Base-by-base conservation (phyloP, 495 filamentous ascomycete genomes). In the Penicillium arizonense region DNA sequence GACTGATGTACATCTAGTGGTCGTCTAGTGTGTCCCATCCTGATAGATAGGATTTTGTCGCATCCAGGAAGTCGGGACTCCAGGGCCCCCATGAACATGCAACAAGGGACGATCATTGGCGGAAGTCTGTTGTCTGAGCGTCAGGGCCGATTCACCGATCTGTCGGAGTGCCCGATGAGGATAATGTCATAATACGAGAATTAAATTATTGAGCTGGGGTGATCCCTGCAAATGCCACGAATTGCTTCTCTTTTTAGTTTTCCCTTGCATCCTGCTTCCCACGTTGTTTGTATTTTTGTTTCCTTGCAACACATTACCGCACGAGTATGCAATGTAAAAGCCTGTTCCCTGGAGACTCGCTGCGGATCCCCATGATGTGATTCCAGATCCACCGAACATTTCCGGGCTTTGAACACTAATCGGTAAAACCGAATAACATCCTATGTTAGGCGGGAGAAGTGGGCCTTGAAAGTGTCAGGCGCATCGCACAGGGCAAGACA, bases 401-500 rank as follows among this genome's bases (percentile, higher is more conserved):
- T 50, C 48, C 48, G 48, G 23, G 8, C 6, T 30, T 30, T 8
- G 28, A 30, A 9, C 6, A 0, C 9, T 9, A 30, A 9, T 2
- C 5, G 28, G 5, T 30, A 30, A 30, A 30, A 5, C 28, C 28
- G 28, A 30, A 7, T 30, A 30, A 8, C 28, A 30, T 9, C 28
- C 9, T 30, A 30, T 7, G 28, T 30, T 30, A 1, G 26, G 32
- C 30, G 28, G 45, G n/a, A 23, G 7, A 35, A 23, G 48, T 50
- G 48, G 48, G 9, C 13, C 26, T 49, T 3, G 28, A 3, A 43
- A 35, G 30, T 50, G 59, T 45, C 52, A 56, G 10, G 28, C 36
- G 61, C 61, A 40, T 53, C 39, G 45, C 41, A 64, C 57, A 53
- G 57, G 45, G 55, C 54, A 47, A 51, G 41, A 33, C 40, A 33